Evolutionary conservation across 2,329 filamentous ascomycete species (phyloP).

Genomic region (Fusarium oxysporum): DNA sequence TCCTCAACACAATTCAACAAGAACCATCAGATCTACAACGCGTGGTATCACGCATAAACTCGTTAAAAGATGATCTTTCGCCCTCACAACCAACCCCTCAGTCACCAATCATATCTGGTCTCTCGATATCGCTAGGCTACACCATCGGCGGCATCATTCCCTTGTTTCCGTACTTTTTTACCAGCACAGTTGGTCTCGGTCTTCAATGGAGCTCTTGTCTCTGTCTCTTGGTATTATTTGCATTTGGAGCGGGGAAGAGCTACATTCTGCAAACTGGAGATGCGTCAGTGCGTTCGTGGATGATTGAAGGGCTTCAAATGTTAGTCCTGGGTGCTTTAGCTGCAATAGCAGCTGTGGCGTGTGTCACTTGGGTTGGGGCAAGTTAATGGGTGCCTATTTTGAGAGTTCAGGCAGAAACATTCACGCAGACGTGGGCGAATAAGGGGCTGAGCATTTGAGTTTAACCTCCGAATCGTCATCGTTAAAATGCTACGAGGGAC

Average conservation of each 20-base stretch:
- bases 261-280: slow-evolving; percentile 48
- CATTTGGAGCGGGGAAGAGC: slow-evolving; percentile 68
- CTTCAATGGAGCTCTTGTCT: slow-evolving; percentile 66
- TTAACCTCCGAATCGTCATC: not conserved
- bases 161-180: slow-evolving; percentile 71
- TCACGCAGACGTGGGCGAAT: not conserved
- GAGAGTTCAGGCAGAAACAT: not conserved
- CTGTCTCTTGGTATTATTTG: slow-evolving; percentile 65
- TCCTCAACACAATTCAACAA: slow-evolving; percentile 42
- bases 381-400: not conserved
- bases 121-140: slow-evolving; percentile 72
- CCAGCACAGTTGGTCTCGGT: slow-evolving; percentile 51
- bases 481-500: not conserved
- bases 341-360: slow-evolving; percentile 48
- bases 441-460: not conserved
- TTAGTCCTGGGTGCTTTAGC: slow-evolving; percentile 50
- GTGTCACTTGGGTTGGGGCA: slow-evolving; percentile 44
- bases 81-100: not conserved
- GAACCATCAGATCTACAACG: slow-evolving; percentile 49
- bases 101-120: slow-evolving; percentile 61
- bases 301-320: slow-evolving; percentile 51
- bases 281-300: slow-evolving; percentile 26
- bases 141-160: slow-evolving; percentile 72
- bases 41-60: slow-evolving; percentile 35
- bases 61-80: slow-evolving; percentile 20